Evolutionary conservation across 768 basidiomycete species (phyloP), one percentile per base, ranked within the genome.

Genomic region (Agrocybe pediades): DNA sequence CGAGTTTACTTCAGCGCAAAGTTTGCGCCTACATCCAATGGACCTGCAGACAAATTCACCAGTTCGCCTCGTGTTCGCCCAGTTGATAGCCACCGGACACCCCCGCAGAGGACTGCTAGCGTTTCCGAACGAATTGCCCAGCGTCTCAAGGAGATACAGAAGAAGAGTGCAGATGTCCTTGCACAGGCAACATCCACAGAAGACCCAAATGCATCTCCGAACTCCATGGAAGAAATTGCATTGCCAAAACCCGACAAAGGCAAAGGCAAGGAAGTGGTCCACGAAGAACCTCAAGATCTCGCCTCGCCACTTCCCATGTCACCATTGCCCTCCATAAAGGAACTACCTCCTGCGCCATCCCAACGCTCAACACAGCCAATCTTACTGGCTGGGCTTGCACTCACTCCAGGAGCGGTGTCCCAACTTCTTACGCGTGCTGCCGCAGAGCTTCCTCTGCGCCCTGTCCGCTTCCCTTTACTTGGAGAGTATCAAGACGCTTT

Each of bases 401-500:
- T 95, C 25, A 65, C 85, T 0, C 83, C 86, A 0, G 62, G 82
- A 6, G 79, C 84, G 1, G 67, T 96, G 21, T 88, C 91, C 17
- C 80, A 76, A 43, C 71, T 96, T 13, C 79, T 96, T 24, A 74
- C 77, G 2, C 83, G 85, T 44, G 92, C 94, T 33, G 84, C 85
- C 29, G 72, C 74, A 0, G 87, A 92, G 60, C 72, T 94, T n/a
- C 83, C 81, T 16, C 74, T 92, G 25, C 80, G 85, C 27, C 71
- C 88, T 6, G 77, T 94, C 25, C 84, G 87, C 30, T 84, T 93
- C 72, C 87, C 92, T 1, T 71, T 94, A 13, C 65, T 94, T 9
- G 92, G 92, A 42, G 90, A 93, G 73, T 94, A 94, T 58, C 78
- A 85, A 24, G 88, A 92, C 53, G 87, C 88, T 54, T 95, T 96